phyloP scores from a whole-genome alignment of 495 filamentous ascomycete species.

The Emericellopsis terricola region DNA sequence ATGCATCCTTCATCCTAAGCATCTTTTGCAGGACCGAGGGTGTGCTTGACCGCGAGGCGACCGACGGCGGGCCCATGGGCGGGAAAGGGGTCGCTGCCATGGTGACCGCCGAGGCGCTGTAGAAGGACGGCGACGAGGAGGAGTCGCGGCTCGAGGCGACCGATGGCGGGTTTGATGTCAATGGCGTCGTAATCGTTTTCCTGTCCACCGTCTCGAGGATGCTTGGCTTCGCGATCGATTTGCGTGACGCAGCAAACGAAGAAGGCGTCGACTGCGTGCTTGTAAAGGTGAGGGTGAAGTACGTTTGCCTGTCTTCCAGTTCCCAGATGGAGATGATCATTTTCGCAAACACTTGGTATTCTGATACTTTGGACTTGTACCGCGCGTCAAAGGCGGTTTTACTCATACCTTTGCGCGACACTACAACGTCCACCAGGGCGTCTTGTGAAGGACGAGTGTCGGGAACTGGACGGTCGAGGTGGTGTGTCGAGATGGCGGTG shows the following conservation, averaged over 20 bases:
- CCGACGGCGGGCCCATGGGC: conserved; percentile 38
- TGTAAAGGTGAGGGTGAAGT: conserved; percentile 50
- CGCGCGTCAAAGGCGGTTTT: conserved; percentile 9
- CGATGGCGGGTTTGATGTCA: conserved; percentile 21
- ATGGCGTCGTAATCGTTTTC: conserved; percentile 13
- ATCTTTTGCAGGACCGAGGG: conserved; percentile 46
- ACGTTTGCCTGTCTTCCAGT: conserved; percentile 33
- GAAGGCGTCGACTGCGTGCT: conserved; percentile 17
- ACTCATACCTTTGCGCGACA: conserved; percentile 18
- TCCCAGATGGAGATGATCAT: conserved; percentile 53
- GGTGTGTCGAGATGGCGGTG: conserved; percentile 1
- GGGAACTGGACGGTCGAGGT: conserved; percentile 4
- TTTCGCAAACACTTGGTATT: conserved; percentile 31
- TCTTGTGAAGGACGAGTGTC: conserved; percentile 20
- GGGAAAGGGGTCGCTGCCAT: conserved; percentile 34
- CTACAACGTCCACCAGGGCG: conserved; percentile 36
- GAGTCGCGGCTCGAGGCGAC: conserved; percentile 21
- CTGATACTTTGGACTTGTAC: conserved; percentile 11
- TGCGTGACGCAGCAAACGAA: conserved; percentile 5
- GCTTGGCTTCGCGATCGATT: conserved; percentile 12
- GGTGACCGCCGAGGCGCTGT: conserved; percentile 19
- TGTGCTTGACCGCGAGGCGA: conserved; percentile 23
- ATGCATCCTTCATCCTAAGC: conserved; percentile 48
- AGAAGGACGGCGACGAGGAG: conserved; percentile 16
- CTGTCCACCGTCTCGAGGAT: conserved; percentile 17